A percentile compares a stretch with the other conserved stretches of the same genome.
Evolutionary conservation across 208 protist genomes (phyloP).

Genomic region (Trypanosoma melophagium): DNA sequence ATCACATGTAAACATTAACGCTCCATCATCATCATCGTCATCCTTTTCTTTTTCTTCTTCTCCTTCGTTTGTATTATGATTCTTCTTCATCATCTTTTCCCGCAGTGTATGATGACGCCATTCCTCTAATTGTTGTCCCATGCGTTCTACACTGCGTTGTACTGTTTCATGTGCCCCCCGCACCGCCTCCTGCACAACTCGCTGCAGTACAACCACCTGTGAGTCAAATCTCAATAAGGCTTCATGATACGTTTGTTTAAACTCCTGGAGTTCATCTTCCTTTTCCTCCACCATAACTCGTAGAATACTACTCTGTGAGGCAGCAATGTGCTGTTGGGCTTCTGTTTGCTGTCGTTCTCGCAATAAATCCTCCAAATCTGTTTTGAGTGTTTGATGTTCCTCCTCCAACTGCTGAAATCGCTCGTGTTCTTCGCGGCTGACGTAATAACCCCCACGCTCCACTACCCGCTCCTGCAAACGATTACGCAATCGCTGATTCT

Average conservation of each 20-base stretch:
- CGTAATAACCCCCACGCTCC: conserved; percentile 84
- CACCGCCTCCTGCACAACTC: conserved; percentile 54
- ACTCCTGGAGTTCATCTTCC: conserved; percentile 61
- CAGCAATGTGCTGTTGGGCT: conserved; percentile 74
- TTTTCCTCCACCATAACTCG: conserved; percentile 67
- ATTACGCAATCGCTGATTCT: conserved; percentile 86
- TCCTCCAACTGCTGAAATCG: conserved; percentile 55
- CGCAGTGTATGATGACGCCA: conserved; percentile 48
- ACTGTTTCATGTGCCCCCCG: conserved; percentile 36
- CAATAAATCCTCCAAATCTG: conserved; percentile 58
- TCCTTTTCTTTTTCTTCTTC: conserved; percentile 10
- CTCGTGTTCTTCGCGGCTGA: conserved; percentile 83
- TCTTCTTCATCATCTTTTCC: conserved; percentile 21
- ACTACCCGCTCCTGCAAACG: conserved; percentile 83
- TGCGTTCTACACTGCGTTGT: conserved; percentile 33
- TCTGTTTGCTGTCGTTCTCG: conserved; percentile 66
- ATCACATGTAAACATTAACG: background rate
- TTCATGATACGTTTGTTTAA: conserved; percentile 76
- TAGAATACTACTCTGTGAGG: conserved; percentile 72
- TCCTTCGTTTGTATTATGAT: conserved; percentile 15
- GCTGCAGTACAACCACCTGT: conserved; percentile 56
- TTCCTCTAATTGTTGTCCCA: conserved; percentile 38
- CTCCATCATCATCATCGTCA: background rate
- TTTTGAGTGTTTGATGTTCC: conserved; percentile 51
- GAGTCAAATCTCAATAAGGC: conserved; percentile 73